Evolutionary conservation across 1,139 yeast genomes (phyloP).

Genomic region (Hyphopichia burtonii): DNA sequence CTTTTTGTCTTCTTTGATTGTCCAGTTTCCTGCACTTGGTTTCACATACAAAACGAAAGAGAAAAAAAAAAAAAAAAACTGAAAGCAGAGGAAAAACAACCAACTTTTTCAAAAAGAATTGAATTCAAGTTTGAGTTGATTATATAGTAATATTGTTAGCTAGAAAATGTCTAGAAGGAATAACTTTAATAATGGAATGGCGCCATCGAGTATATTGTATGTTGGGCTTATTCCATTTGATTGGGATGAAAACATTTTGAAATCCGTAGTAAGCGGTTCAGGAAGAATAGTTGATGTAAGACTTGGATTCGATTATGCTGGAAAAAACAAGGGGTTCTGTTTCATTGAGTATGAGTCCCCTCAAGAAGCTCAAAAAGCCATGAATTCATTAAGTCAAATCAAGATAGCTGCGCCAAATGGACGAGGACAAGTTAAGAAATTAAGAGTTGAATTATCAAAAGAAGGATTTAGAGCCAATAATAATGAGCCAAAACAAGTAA

Average conservation of each 20-base stretch:
- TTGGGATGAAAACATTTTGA: slow-evolving; percentile 58
- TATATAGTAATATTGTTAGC: no score
- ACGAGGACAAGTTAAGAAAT: slow-evolving; percentile 32
- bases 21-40: no score
- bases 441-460: slow-evolving; percentile 59
- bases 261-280: slow-evolving; percentile 61
- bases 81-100: no score
- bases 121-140: no score
- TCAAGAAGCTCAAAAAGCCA: slow-evolving; percentile 51
- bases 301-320: slow-evolving; percentile 58
- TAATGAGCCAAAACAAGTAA: slow-evolving; percentile 35
- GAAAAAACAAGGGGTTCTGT: slow-evolving; percentile 65
- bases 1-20: no score
- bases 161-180: slow-evolving; percentile 10
- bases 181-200: not conserved
- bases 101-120: no score
- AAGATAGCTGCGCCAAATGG: slow-evolving; percentile 36
- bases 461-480: slow-evolving; percentile 51
- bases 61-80: no score
- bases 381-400: slow-evolving; percentile 42
- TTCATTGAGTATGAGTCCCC: slow-evolving; percentile 58
- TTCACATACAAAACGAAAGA: no score
- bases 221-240: slow-evolving; percentile 65
- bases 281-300: slow-evolving; percentile 64
- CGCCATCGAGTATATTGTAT: slow-evolving; percentile 41